Base-by-base conservation (phyloP, 2,329 filamentous ascomycete species). In the Epichloe gansuensis region DNA sequence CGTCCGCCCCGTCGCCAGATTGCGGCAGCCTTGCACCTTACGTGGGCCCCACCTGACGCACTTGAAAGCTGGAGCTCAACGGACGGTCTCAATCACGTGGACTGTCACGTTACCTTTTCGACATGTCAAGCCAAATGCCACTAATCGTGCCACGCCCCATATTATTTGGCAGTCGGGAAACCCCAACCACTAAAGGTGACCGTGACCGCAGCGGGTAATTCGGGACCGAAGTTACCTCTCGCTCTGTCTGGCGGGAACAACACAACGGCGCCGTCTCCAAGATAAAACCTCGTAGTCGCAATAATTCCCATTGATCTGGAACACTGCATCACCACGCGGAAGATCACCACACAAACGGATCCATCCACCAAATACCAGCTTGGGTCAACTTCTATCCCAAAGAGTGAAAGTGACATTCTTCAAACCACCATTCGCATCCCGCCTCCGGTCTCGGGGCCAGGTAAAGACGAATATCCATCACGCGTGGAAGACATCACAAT, bases 21-120 rank as follows among this genome's bases (percentile, higher is more conserved):
- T 31, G n/a, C 45, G 54, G 54, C 45, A 55, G 54, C 55, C 55
- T 57, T 53, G 50, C 50, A 34, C 47, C 36, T 45, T 15, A 40
- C 41, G 40, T 50, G 36, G 12, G 21, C 47, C 36, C 44, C 50
- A 51, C 43, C 17, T 7, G 6, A 47, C 17, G 34, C 31, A 27
- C 25, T 25, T 39, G 21, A 4, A 6, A 35, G 23, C 17, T 43
- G 17, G 27, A 47, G 43, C 44, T 50, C 9, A 2, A 31, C 7
- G 27, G 27, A 27, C 17, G 12, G 9, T 50, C n/a, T 5, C 9
- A 21, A 34, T 50, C 48, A 50, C 48, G 48, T 50, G 48, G 3
- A 21, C 15, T 23, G 25, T n/a, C 38, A 42, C 12, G 46, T 27
- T 42, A 27, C 11, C 25, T 15, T 45, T 9, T 43, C 11, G 13